Base-by-base conservation (phyloP, 768 basidiomycete species). In the Neoboletus brunneissimus region DNA sequence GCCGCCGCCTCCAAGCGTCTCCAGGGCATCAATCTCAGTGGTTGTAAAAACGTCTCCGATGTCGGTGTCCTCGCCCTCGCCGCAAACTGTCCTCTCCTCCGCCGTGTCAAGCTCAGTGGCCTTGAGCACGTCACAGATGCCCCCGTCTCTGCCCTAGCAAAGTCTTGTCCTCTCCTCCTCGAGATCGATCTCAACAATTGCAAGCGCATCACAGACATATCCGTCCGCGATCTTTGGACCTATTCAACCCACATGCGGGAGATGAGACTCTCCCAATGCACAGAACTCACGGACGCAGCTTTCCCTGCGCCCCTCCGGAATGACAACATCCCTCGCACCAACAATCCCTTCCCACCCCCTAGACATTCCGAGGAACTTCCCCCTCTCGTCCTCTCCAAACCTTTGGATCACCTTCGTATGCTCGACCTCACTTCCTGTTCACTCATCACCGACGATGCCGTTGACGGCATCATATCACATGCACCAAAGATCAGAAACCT, bases 151-250 rank as follows among this genome's bases (percentile, higher is more conserved):
- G 80, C 85, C 32, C 79, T 99, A 49, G 89, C 89, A 34, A 81
- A 81, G 58, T 80, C 79, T 5, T 96, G 94, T 67, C 89, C 91
- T 1, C 79, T 94, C 49, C 82, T 99, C 25, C 82, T 99, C 54
- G 97, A 99, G 72, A 85, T 98, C 62, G 97, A 99, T 73, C 85
- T 99, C 65, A 88, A 91, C 66, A 81, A 85, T 59, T 94, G 94
- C 75, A 80, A 81, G 56, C 77, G 77, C 53, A 81, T 98, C 66
- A 88, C 92, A 18, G 87, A 97, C 67, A 68, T 78, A 15, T 80
- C 90, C 31, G 77, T 94, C 54, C 87, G 92, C 52, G 87, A 92
- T 60, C 81, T 98, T 32, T 95, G 95, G 91, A 76, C 81, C 12
- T 74, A 89, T 64, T 88, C 87, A 2, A 75, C 76, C 27, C 84